These are phyloP conservation scores for Aspergillus jensenii DNA, from an alignment of 2,329 filamentous ascomycete species.

Conservation along the genomic window DNA sequence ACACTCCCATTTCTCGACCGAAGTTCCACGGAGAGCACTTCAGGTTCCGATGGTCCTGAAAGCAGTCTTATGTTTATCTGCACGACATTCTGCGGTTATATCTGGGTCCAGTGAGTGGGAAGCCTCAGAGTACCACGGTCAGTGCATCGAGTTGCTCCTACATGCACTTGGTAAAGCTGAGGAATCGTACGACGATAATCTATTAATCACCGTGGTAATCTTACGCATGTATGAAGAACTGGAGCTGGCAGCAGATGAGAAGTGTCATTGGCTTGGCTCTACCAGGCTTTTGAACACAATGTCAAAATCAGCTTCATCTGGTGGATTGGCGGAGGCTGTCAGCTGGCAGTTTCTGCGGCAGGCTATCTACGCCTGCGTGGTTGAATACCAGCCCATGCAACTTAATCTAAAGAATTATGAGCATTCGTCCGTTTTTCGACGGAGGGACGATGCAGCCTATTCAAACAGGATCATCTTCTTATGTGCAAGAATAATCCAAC, in stretches of 20 bases:
- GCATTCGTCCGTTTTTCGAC: conserved; percentile 37
- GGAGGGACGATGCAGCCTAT: conserved; percentile 39
- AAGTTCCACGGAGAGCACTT: conserved; percentile 49
- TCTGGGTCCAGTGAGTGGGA: conserved; percentile 40
- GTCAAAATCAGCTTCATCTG: conserved; percentile 40
- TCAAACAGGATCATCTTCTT: conserved; percentile 41
- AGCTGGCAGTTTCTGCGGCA: conserved; percentile 46
- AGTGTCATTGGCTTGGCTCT: conserved; percentile 40
- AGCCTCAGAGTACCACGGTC: conserved; percentile 47
- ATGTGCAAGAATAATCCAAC: conserved; percentile 40
- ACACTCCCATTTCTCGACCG: conserved; percentile 43
- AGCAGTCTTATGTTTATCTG: conserved; percentile 48
- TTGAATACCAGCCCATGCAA: conserved; percentile 37
- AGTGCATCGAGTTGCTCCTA: conserved; percentile 50
- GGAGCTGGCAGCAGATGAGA: conserved; percentile 31
- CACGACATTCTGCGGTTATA: conserved; percentile 46
- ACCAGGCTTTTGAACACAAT: conserved; percentile 41
- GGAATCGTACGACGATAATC: conserved; percentile 47
- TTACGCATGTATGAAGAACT: conserved; percentile 51
- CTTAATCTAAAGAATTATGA: conserved; percentile 41
- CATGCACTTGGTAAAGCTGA: conserved; percentile 44
- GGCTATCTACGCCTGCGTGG: conserved; percentile 42
- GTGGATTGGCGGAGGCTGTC: conserved; percentile 41
- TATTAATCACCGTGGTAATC: conserved; percentile 51
- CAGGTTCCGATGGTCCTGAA: conserved; percentile 49